Conservation (phyloP, 306 rosid species). For the Canavalia gladiata region DNA sequence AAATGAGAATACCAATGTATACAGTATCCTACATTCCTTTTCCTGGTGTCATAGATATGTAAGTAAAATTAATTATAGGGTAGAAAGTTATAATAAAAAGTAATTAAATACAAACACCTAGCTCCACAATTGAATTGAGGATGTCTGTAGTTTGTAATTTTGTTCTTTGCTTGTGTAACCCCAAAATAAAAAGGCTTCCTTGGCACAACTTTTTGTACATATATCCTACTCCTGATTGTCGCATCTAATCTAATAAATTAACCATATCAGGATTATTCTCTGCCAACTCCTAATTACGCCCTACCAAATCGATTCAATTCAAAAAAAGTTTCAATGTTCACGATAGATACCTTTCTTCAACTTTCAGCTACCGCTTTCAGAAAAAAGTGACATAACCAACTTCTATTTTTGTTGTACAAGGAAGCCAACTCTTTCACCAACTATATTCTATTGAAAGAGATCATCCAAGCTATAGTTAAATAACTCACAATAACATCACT, state of each 20-base stretch:
- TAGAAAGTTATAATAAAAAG: background rate
- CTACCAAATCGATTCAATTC: slow-evolving; percentile 25
- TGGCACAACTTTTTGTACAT: slow-evolving; percentile 16
- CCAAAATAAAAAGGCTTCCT: slow-evolving; percentile 3
- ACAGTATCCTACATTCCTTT: no score
- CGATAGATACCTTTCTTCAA: slow-evolving; percentile 49
- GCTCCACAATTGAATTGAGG: background rate
- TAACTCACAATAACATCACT: slow-evolving; percentile 2
- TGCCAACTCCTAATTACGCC: slow-evolving; percentile 22
- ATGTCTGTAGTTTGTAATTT: slow-evolving; percentile 17
- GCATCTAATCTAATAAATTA: slow-evolving; percentile 29
- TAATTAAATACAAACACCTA: slow-evolving; percentile 14
- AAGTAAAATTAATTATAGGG: background rate
- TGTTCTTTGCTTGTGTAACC: slow-evolving; percentile 43
- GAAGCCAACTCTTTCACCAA: slow-evolving; percentile 44
- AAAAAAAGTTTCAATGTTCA: slow-evolving; percentile 39
- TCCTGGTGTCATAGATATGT: no score
- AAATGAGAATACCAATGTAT: no score
- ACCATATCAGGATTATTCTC: slow-evolving; percentile 14
- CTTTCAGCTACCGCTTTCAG: slow-evolving; percentile 45
- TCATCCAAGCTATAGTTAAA: background rate
- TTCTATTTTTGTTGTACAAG: slow-evolving; percentile 48
- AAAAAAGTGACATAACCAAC: slow-evolving; percentile 34
- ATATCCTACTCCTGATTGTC: slow-evolving; percentile 8
- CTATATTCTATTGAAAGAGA: slow-evolving; percentile 31